These are phyloP conservation scores for Lunularia cruciata DNA, from an alignment of 225 moss, liverwort and hornwort species.

Conservation along the genomic window DNA sequence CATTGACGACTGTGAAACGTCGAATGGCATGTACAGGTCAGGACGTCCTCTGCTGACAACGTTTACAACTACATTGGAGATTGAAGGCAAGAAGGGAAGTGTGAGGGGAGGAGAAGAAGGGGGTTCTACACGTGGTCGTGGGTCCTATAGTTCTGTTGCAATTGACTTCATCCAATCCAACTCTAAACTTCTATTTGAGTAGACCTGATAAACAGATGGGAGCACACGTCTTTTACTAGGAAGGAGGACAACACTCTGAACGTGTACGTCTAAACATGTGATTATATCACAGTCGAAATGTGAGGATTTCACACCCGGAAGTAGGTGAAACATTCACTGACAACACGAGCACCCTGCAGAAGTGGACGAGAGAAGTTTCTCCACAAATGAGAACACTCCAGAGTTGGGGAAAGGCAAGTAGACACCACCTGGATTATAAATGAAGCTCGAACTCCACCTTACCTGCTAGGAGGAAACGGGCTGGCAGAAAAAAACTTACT, in stretches of 20 bases:
- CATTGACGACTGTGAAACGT: no score
- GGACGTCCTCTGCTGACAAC: no score
- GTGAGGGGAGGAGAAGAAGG: neutral
- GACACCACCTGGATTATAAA: neutral
- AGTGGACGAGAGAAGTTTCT: no score
- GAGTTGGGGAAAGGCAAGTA: neutral
- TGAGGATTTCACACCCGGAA: conserved; percentile 1
- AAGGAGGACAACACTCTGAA: neutral
- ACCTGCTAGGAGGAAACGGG: neutral
- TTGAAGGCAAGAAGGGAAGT: no score
- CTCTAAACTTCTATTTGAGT: no score
- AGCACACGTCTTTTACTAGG: neutral
- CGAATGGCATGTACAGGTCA: no score
- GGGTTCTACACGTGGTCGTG: neutral
- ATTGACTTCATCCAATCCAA: no score
- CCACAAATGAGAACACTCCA: neutral
- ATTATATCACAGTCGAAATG: neutral
- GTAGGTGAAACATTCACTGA: conserved; percentile 8
- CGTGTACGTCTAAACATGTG: neutral
- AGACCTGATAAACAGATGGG: no score
- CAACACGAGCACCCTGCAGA: conserved; percentile 12
- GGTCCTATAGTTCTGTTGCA: no score
- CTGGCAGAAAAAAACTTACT: neutral
- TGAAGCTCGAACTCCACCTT: neutral
- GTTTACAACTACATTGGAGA: no score